Percentiles rank a stretch among this genome's conserved stretches.
Evolutionary conservation across 768 basidiomycete genomes (phyloP).

Genomic region (Arthromyces matolae): DNA sequence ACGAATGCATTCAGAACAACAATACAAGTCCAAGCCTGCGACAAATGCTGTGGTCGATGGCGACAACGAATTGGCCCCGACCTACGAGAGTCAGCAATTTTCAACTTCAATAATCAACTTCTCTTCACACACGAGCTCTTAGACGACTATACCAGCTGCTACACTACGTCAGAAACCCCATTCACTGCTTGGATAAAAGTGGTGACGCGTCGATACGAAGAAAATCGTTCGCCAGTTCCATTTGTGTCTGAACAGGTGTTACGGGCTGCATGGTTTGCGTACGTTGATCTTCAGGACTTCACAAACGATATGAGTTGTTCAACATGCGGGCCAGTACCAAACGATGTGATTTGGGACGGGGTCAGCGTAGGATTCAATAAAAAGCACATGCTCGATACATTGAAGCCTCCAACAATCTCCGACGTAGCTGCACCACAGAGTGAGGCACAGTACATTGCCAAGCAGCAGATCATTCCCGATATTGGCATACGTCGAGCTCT

Average conservation of each 20-base stretch:
- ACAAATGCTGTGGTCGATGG: not conserved
- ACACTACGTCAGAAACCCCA: slow-evolving; percentile 32
- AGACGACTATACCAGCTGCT: slow-evolving; percentile 30
- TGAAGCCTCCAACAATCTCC: slow-evolving; percentile 20
- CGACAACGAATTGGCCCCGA: slow-evolving; percentile 29
- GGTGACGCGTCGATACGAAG: not conserved
- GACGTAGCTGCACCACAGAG: not conserved
- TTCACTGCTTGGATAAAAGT: slow-evolving; percentile 20
- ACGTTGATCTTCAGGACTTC: slow-evolving; percentile 2
- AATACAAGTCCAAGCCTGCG: slow-evolving; percentile 3
- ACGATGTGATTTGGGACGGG: slow-evolving; percentile 20
- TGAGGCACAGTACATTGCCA: not conserved
- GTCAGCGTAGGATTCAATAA: slow-evolving; percentile 18
- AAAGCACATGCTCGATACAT: slow-evolving; percentile 19
- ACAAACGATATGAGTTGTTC: slow-evolving; percentile 18
- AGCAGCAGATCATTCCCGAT: not conserved
- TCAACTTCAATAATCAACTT: slow-evolving; percentile 31
- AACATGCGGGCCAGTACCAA: slow-evolving; percentile 16
- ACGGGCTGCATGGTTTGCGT: slow-evolving; percentile 33
- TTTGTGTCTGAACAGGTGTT: no score
- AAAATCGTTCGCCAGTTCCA: no score
- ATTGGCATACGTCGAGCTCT: not conserved
- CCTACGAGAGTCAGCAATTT: slow-evolving; percentile 22
- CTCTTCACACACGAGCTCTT: slow-evolving; percentile 31
- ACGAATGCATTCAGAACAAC: not conserved